phyloP scores from a whole-genome alignment of 805 yeast genomes.

The Sugiyamaella americana region DNA sequence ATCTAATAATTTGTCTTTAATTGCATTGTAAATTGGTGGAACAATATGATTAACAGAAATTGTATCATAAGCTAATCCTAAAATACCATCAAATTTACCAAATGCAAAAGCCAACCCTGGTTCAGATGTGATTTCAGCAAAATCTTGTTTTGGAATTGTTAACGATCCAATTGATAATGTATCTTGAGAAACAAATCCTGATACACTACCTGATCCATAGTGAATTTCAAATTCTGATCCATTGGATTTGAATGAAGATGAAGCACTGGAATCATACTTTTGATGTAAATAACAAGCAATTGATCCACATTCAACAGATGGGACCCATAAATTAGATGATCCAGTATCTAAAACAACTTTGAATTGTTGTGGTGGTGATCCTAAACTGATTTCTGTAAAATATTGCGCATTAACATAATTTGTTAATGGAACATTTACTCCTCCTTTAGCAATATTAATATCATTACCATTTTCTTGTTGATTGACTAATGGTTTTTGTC shows the following conservation, averaged over 20 bases:
- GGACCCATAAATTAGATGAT: constrained; percentile 95
- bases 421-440: constrained; percentile 77
- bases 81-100: constrained; percentile 96
- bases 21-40: constrained; percentile 91
- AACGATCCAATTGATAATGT: constrained; percentile 75
- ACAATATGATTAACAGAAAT: constrained; percentile 84
- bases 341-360: constrained; percentile 96
- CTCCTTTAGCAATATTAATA: constrained; percentile 31
- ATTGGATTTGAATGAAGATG: constrained; percentile 80
- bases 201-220: constrained; percentile 90
- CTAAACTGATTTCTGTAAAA: constrained; percentile 82
- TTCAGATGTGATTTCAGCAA: constrained; percentile 95
- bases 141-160: constrained; percentile 79
- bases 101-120: constrained; percentile 98
- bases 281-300: constrained; percentile 92
- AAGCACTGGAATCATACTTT: constrained; percentile 78
- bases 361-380: constrained; percentile 90
- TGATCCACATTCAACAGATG: constrained; percentile 80
- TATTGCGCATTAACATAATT: constrained; percentile 96
- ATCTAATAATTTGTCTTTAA: constrained; percentile 74
- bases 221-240: constrained; percentile 80
- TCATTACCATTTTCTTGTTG: constrained; percentile 24
- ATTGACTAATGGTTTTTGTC: constrained; percentile 17
- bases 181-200: constrained; percentile 90
- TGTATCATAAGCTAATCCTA: constrained; percentile 90